Base-by-base conservation (phyloP, 768 basidiomycete species). In the Aureoboletus auriporus region DNA sequence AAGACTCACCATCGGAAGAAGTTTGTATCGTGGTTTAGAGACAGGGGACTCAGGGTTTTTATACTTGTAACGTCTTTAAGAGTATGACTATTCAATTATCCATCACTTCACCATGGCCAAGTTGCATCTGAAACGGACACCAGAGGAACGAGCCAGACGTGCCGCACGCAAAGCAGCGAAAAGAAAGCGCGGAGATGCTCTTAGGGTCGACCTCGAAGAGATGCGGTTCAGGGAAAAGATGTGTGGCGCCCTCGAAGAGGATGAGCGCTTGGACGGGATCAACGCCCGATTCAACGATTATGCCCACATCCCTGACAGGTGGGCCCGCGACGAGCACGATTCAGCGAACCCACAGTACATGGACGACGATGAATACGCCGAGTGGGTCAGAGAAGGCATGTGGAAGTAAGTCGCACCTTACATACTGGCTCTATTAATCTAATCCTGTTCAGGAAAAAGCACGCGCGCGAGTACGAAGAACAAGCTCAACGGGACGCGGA, bases 281-380 rank as follows among this genome's bases (percentile, higher is more conserved):
- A 77, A 86, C 62, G 72, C 83, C 5, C 74, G 70, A 33, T 69
- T 90, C 55, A 88, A 85, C 53, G 75, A 79, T 39, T 87, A 81
- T 63, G 74, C 76, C 2, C 87, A 88, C 64, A 70, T 92, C 3
- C 91, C 90, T 5, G 73, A 78, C 55, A 76, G 88, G 35, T 91
- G 89, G 86, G 64, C 55, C 1, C 49, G 39, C 30, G 65, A 80
- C 63, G 56, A 69, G 65, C 62, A 74, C 67, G 57, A 78, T 70
- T 35, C 65, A 60, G 52, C 44, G 38, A 66, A 80, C 50, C 72
- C 74, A 27, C 63, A 58, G 40, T 54, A 63, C 41, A 86, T 94
- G 86, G 83, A 85, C 51, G 91, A 93, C 8, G 86, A 93, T 55
- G 84, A 90, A 51, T 95, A 95, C 56, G 80, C 86, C 2, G 89